Conservation (phyloP, 2,329 filamentous ascomycete genomes). For the Phialophora expanda region DNA sequence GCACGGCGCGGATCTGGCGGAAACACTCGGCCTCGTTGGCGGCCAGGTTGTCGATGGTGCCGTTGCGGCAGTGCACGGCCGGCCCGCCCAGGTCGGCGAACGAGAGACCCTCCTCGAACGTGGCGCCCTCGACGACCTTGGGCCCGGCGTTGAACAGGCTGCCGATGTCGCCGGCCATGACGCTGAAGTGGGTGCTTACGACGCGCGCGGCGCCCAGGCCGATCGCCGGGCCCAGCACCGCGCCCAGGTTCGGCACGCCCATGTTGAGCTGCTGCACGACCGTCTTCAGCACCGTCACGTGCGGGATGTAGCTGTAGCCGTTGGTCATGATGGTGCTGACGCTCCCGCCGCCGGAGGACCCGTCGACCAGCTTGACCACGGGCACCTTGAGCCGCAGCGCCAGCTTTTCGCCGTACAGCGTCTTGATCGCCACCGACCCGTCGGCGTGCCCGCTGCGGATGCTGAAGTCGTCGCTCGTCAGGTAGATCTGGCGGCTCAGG, state of each 20-base stretch:
- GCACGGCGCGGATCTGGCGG: slow-evolving; percentile 62
- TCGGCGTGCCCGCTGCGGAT: slow-evolving; percentile 69
- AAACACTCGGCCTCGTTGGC: slow-evolving; percentile 66
- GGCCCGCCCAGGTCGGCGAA: slow-evolving; percentile 66
- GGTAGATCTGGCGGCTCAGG: slow-evolving; percentile 60
- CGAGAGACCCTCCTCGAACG: slow-evolving; percentile 66
- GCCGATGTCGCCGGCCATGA: slow-evolving; percentile 69
- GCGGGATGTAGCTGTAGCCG: slow-evolving; percentile 66
- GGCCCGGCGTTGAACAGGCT: slow-evolving; percentile 68
- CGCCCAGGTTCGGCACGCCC: slow-evolving; percentile 68
- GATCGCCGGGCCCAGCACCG: slow-evolving; percentile 65
- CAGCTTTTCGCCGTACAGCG: slow-evolving; percentile 65
- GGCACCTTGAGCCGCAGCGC: slow-evolving; percentile 67
- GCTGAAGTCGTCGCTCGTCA: slow-evolving; percentile 69
- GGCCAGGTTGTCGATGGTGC: slow-evolving; percentile 69
- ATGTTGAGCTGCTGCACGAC: slow-evolving; percentile 54
- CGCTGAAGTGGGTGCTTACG: slow-evolving; percentile 67
- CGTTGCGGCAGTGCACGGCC: slow-evolving; percentile 67
- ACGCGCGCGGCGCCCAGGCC: slow-evolving; percentile 67
- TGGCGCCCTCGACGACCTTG: slow-evolving; percentile 66
- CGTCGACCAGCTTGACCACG: slow-evolving; percentile 68
- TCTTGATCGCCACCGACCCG: slow-evolving; percentile 63
- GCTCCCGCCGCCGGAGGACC: slow-evolving; percentile 63
- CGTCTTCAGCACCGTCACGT: slow-evolving; percentile 57
- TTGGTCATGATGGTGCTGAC: slow-evolving; percentile 40